Evolutionary conservation across 257 asterid genomes (phyloP).

Genomic region (Solanum bulbocastanum): DNA sequence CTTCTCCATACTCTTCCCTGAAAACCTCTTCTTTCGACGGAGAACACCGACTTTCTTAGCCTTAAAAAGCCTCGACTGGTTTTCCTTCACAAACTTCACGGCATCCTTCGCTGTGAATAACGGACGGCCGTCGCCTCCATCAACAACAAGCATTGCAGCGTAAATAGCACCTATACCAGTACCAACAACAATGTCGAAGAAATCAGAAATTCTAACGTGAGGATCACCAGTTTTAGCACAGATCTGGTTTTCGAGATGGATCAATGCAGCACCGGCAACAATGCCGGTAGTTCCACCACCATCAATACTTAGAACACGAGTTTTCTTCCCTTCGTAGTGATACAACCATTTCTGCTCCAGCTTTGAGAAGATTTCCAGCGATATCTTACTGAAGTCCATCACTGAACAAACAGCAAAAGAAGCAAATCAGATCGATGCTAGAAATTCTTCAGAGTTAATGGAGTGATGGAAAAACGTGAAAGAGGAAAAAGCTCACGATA

Average conservation of each 20-base stretch:
- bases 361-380: slow-evolving; percentile 78
- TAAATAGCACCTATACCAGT: slow-evolving; percentile 81
- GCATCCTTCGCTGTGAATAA: slow-evolving; percentile 58
- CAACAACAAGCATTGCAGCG: slow-evolving; percentile 72
- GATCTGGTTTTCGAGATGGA: slow-evolving; percentile 80
- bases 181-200: slow-evolving; percentile 75
- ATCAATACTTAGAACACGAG: slow-evolving; percentile 69
- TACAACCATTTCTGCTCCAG: slow-evolving; percentile 90
- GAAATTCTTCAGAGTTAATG: not conserved
- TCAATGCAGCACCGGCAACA: slow-evolving; percentile 55
- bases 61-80: slow-evolving; percentile 35
- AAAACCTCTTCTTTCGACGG: slow-evolving; percentile 39
- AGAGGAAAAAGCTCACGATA: slow-evolving; percentile 43
- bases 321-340: slow-evolving; percentile 68
- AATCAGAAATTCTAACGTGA: slow-evolving; percentile 57
- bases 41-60: slow-evolving; percentile 28
- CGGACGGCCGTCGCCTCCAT: slow-evolving; percentile 65
- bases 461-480: slow-evolving; percentile 33
- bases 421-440: not conserved
- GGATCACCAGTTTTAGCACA: slow-evolving; percentile 55
- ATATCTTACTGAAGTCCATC: slow-evolving; percentile 68
- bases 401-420: not conserved
- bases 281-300: slow-evolving; percentile 69
- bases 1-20: slow-evolving; percentile 54
- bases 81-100: slow-evolving; percentile 36